Evolutionary conservation across 352 stramenopile genomes (phyloP), one percentile per base, ranked within the genome.

Genomic region (Globisporangium takayamanum): DNA sequence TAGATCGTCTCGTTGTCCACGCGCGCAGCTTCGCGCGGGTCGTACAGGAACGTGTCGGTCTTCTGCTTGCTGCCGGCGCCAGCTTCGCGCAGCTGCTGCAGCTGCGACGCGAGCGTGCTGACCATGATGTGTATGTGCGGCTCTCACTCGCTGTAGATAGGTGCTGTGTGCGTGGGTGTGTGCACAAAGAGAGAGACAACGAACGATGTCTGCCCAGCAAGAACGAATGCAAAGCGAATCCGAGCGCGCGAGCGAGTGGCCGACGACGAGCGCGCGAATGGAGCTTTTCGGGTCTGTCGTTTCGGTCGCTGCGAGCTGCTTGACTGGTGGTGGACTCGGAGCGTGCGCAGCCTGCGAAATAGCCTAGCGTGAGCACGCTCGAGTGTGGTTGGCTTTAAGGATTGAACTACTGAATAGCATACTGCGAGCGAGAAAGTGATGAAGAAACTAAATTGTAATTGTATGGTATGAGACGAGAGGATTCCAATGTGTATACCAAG

Each of bases 1-100:
- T 88, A 95, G 10, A 92, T 67, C 10, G 80, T 93, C 68, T 92
- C 83, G 54, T 90, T 71, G 70, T 95, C 85, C 58, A 95, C 70
- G 46, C 81, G 78, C 60, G 84, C 78, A 8, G 85, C 85, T 48
- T 92, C 85, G 50, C 82, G 83, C 58, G 83, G 59, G 62, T 95
- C 85, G 57, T 95, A 92, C 36, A 95, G 73, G 68, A 95, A 95
- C 50, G 85, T 84, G 66, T 82, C 78, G 55, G 83, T 86, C 61
- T 86, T 87, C 65, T 79, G 78, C 67, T 93, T 89, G 70, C 77
- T 89, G 61, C 85, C 80, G 53, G 74, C 82, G 64, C 84, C 85
- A 49, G 67, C 70, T 62, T 92, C 80, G 53, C 85, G 81, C 44
- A 95, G 82, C 68, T 78, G 67, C 72, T 95, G 84, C 51, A 95